Evolutionary conservation across 1,284 basidiomycete species (phyloP).

Genomic region (Apiotrichum gamsii): DNA sequence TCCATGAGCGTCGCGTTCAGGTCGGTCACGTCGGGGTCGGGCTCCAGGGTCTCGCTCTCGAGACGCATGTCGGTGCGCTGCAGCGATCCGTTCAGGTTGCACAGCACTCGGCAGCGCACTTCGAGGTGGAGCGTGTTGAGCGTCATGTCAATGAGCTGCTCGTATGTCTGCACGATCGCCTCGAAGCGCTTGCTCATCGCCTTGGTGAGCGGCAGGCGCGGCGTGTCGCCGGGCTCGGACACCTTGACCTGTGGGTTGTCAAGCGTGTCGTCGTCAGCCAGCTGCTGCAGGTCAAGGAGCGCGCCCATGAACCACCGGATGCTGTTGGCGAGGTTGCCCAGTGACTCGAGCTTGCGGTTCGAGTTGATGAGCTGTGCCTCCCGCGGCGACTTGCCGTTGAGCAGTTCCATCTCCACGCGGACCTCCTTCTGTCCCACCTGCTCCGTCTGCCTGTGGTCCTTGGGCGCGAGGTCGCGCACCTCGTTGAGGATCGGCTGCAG

Average conservation of each 20-base stretch:
- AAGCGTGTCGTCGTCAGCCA: conserved; percentile 51
- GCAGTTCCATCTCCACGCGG: conserved; percentile 6
- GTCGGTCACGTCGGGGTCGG: conserved; percentile 83
- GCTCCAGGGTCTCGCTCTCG: conserved; percentile 76
- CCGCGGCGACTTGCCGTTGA: conserved; percentile 51
- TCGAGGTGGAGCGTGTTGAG: conserved; percentile 85
- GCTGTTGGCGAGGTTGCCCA: conserved; percentile 79
- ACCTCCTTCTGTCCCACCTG: neutral
- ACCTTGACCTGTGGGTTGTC: conserved; percentile 53
- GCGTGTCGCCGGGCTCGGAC: conserved; percentile 50
- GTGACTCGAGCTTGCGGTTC: conserved; percentile 64
- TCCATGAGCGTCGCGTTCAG: conserved; percentile 74
- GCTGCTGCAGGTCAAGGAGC: conserved; percentile 60
- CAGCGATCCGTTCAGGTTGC: conserved; percentile 73
- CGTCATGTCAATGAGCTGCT: conserved; percentile 77
- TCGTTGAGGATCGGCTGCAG: conserved; percentile 63
- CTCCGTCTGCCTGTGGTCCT: conserved; percentile 6
- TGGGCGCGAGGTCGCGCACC: conserved; percentile 23
- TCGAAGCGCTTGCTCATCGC: conserved; percentile 88
- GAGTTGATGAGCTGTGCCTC: conserved; percentile 70
- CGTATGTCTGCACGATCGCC: conserved; percentile 80
- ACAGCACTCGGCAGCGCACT: conserved; percentile 74
- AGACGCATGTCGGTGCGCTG: conserved; percentile 77
- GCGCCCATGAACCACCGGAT: conserved; percentile 75
- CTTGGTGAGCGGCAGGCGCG: conserved; percentile 68